These are phyloP conservation scores for Sarocladium strictum DNA, from an alignment of 2,329 filamentous ascomycete genomes.

Conservation along the genomic window DNA sequence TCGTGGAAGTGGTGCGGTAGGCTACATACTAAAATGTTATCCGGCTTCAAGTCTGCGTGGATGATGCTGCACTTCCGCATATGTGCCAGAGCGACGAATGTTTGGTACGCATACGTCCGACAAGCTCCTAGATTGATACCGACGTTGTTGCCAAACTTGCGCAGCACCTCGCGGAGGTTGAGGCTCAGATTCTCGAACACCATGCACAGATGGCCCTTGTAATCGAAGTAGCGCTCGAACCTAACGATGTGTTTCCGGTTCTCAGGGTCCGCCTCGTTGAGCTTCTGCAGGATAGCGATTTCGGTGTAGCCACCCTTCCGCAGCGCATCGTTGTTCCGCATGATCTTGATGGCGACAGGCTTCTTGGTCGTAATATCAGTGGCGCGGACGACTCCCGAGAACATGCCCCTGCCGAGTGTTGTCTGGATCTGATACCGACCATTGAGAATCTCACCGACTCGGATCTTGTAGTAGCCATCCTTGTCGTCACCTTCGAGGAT, in stretches of 20 bases:
- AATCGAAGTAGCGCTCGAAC: conserved; percentile 82
- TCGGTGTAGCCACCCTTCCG: conserved; percentile 90
- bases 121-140: conserved; percentile 88
- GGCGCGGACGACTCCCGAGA: conserved; percentile 90
- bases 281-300: conserved; percentile 84
- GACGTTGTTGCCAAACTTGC: conserved; percentile 91
- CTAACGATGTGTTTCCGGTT: conserved; percentile 89
- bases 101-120: conserved; percentile 85
- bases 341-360: conserved; percentile 94
- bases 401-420: conserved; percentile 88
- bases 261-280: conserved; percentile 79
- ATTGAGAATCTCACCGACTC: conserved; percentile 84
- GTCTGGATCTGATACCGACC: conserved; percentile 85
- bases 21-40: conserved; percentile 76
- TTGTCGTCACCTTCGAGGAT: conserved; percentile 90
- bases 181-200: conserved; percentile 93
- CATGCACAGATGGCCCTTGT: conserved; percentile 93
- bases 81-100: conserved; percentile 82
- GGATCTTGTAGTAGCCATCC: conserved; percentile 94
- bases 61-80: conserved; percentile 90
- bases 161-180: conserved; percentile 88
- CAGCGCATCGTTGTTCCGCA: conserved; percentile 91
- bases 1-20: conserved; percentile 10
- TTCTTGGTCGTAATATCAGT: conserved; percentile 68
- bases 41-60: conserved; percentile 93